Evolutionary conservation across 2,329 filamentous ascomycete genomes (phyloP), one percentile per base, ranked within the genome.

Genomic region (Chrysoporthe cubensis): DNA sequence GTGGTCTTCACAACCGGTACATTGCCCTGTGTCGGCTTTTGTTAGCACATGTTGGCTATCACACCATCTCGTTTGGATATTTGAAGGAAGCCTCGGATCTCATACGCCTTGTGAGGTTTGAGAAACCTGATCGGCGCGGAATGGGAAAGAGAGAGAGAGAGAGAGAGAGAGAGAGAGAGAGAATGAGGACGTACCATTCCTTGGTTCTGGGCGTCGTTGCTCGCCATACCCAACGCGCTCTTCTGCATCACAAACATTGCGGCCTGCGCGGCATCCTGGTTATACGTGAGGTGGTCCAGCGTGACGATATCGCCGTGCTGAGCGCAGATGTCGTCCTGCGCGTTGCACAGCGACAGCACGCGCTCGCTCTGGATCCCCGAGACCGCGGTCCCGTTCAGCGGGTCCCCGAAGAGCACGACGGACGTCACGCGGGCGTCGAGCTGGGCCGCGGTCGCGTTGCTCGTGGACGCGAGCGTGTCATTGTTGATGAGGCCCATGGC

Each of bases 241-340:
- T 69, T 68, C 61, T 74, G 70, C 72, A 73, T 73, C 11, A 74
- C 71, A 57, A 75, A 76, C 58, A 71, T 66, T 2, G 75, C 75
- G 2, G 75, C 75, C 37, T 71, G 57, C 0, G 58, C 63, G 0
- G 72, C 73, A 21, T 77, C 69, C 44, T 43, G 40, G 8, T 58
- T 69, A 37, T 77, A 76, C 0, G 71, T 74, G 54, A 76, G 68
- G 66, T 78, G 76, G 11, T 73, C 66, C 2, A 70, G 58, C 21
- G 71, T 71, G 34, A 77, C 72, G 34, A 71, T 52, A 50, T 71
- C 69, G n/a, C 75, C 74, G 1, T 67, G 44, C 18, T 50, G 50
- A 4, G 66, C 68, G 42, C 71, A 72, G 37, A 71, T 70, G 21
- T 67, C 54, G 21, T 66, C 65, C 43, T 71, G 54, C 60, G 48